Evolutionary conservation across 2,329 filamentous ascomycete genomes (phyloP).

Genomic region (Xylariales sp.): DNA sequence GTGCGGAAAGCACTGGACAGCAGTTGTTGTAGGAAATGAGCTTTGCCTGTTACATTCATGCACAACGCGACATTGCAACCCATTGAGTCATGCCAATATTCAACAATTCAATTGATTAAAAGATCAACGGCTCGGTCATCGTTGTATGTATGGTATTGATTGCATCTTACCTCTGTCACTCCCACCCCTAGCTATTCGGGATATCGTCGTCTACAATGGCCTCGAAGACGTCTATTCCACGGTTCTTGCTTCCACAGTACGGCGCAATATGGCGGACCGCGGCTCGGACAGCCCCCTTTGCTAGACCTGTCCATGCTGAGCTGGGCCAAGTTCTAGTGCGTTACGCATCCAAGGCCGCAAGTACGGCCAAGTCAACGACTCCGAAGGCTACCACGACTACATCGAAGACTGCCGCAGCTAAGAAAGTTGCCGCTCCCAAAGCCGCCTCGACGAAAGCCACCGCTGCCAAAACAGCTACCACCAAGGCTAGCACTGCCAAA

Average conservation of each 20-base stretch:
- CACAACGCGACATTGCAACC: slow-evolving; percentile 7
- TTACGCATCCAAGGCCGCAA: slow-evolving; percentile 33
- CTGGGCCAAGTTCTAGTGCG: slow-evolving; percentile 27
- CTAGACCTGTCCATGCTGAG: slow-evolving; percentile 21
- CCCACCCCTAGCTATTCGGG: too few relatives aligned
- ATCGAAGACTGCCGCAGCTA: slow-evolving; percentile 14
- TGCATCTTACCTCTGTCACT: not conserved
- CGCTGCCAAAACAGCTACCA: slow-evolving; percentile 13
- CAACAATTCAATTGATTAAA: not conserved
- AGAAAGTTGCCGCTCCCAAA: slow-evolving; percentile 14
- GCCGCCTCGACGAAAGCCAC: slow-evolving; percentile 13
- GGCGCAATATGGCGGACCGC: slow-evolving; percentile 48
- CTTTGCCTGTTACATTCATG: slow-evolving; percentile 10
- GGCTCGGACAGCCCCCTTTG: slow-evolving; percentile 24
- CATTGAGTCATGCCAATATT: slow-evolving; percentile 2
- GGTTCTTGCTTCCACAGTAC: slow-evolving; percentile 63
- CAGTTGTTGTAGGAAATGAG: slow-evolving; percentile 9
- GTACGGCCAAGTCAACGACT: slow-evolving; percentile 38
- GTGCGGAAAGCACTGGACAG: slow-evolving; percentile 3
- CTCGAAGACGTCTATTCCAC: slow-evolving; percentile 51
- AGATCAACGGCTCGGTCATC: slow-evolving; percentile 1
- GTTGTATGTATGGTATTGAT: too few relatives aligned
- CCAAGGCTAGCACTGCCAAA: slow-evolving; percentile 13
- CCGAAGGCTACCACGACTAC: slow-evolving; percentile 23
- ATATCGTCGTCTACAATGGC: slow-evolving; percentile 30